Base-by-base conservation (phyloP, 345 rosid species). In the Jatropha curcas region DNA sequence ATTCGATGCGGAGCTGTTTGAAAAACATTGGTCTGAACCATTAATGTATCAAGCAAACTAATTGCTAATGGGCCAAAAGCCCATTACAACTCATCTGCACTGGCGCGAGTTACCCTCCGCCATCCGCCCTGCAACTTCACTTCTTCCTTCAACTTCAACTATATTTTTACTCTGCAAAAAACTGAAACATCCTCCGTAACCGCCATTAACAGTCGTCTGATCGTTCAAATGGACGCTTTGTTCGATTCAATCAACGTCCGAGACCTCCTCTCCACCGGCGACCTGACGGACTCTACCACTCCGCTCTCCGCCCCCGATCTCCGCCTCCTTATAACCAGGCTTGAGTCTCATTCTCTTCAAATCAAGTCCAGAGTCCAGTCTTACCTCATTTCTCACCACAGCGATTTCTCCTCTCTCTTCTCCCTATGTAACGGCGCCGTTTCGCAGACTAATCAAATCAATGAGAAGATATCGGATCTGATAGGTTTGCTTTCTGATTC, bases 221-320 rank as follows among this genome's bases (percentile, higher is more conserved):
- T 11, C 11, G 16, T 37, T 33, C 43, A 17, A 37, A 75, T 75
- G 78, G 78, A 75, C 33, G 78, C 65, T 59, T 62, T 75, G 31
- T 75, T 75, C 62, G 78, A 68, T 14, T 27, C 78, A 10, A 84
- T 92, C 81, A 88, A 89, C 84, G 83, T 95, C 67, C 86, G 90
- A 2, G 97, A 95, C 61, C 99, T 92, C 60, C 99, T 95, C 76
- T 74, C 98, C 43, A 85, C 93, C 70, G 82, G 86, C 74, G 96
- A 95, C 83, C 88, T 90, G 31, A 73, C 84, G 53, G 99, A 95
- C 74, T 90, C 92, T 0, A 81, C 87, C 22, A 82, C 96, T 20
- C 98, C 97, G 1, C 90, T 95, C 52, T 84, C 99, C 31, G 93
- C 97, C 53, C 98, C 98, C 30, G 99, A 95, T 86, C 99, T 95